Evolutionary conservation across 2,329 filamentous ascomycete species (phyloP).

Genomic region (Talaromyces funiculosus): DNA sequence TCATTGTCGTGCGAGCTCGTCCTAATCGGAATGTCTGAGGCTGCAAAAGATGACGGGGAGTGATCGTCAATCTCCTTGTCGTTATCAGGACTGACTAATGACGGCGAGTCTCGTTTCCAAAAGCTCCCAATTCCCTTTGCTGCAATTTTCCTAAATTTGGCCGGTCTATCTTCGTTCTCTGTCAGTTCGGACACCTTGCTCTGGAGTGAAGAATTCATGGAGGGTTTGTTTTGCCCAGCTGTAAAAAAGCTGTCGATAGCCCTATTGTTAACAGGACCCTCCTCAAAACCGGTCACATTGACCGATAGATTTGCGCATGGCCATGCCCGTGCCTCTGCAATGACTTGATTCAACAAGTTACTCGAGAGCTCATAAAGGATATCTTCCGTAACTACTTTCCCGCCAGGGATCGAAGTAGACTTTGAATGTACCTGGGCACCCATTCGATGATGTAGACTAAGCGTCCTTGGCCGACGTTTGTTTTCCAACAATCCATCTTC

Average conservation of each 20-base stretch:
- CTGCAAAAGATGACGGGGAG: neutral
- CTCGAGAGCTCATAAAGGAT: slow-evolving; percentile 70
- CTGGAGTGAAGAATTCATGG: slow-evolving; percentile 23
- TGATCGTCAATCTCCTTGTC: neutral
- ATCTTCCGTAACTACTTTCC: slow-evolving; percentile 65
- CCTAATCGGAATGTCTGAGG: neutral
- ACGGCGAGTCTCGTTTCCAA: slow-evolving; percentile 41
- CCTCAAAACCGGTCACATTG: slow-evolving; percentile 87
- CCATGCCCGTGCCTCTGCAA: slow-evolving; percentile 74
- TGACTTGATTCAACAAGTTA: slow-evolving; percentile 68
- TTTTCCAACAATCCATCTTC: slow-evolving; percentile 88
- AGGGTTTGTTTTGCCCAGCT: slow-evolving; percentile 53
- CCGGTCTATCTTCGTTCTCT: slow-evolving; percentile 17
- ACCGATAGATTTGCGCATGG: slow-evolving; percentile 87
- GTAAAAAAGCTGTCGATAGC: slow-evolving; percentile 84
- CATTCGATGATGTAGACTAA: slow-evolving; percentile 77
- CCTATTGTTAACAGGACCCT: slow-evolving; percentile 75
- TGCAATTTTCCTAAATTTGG: slow-evolving; percentile 46
- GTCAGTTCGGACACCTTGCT: slow-evolving; percentile 17
- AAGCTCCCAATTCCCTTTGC: slow-evolving; percentile 53
- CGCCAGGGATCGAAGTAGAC: slow-evolving; percentile 69
- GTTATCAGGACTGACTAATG: neutral
- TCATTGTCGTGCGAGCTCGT: neutral
- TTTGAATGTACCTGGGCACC: slow-evolving; percentile 68
- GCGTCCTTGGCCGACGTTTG: slow-evolving; percentile 75